Evolutionary conservation across 129 eudicot genomes (phyloP).

Genomic region (Tanacetum coccineum): DNA sequence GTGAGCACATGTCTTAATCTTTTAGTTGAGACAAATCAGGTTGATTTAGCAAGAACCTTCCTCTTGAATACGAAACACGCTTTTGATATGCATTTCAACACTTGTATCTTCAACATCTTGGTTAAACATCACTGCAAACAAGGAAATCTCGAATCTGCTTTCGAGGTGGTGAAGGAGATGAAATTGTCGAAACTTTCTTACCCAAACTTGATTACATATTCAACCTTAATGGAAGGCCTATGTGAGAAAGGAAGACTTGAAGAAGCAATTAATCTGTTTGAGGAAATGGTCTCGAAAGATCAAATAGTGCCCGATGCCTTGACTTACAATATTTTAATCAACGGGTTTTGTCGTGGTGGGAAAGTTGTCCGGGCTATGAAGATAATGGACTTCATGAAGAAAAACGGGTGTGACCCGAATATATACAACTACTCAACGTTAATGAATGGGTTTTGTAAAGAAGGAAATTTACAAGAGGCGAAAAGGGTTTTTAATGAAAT

Average conservation of each 20-base stretch:
- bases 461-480: conserved; percentile 59
- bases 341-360: conserved; percentile 73
- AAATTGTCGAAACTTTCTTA: conserved; percentile 42
- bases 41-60: conserved; percentile 62
- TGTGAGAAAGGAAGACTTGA: conserved; percentile 54
- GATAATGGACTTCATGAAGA: conserved; percentile 69
- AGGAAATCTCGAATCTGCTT: conserved; percentile 72
- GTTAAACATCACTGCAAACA: conserved; percentile 81
- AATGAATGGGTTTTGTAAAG: conserved; percentile 74
- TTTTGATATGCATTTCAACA: too few species aligned
- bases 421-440: conserved; percentile 55
- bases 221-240: conserved; percentile 74
- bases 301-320: conserved; percentile 68
- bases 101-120: conserved; percentile 88
- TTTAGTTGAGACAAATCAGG: conserved; percentile 61
- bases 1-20: conserved; percentile 86
- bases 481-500: conserved; percentile 56
- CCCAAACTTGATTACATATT: conserved; percentile 78
- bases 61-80: too few species aligned
- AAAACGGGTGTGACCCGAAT: conserved; percentile 78
- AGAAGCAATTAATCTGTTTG: conserved; percentile 71
- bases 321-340: conserved; percentile 67
- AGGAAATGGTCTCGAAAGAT: conserved; percentile 77
- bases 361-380: conserved; percentile 64
- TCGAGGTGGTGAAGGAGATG: conserved; percentile 80